phyloP scores from a whole-genome alignment of 495 filamentous ascomycete species.

The Podospora didyma region DNA sequence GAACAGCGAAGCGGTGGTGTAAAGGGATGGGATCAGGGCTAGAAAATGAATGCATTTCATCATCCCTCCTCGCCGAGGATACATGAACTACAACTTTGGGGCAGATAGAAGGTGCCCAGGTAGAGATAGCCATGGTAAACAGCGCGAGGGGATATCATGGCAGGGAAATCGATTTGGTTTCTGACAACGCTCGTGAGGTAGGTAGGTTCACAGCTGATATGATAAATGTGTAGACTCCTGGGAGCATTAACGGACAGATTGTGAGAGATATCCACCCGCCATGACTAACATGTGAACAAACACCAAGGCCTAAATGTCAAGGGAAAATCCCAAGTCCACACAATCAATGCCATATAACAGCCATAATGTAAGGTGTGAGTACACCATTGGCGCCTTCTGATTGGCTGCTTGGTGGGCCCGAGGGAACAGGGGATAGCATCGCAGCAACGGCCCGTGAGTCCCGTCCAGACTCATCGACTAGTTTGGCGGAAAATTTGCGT shows the following conservation, averaged over 20 bases:
- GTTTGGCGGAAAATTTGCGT: conserved; percentile 18
- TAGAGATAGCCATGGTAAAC: conserved; percentile 17
- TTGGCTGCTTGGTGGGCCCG: not conserved
- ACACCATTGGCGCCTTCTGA: not conserved
- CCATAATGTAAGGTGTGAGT: not conserved
- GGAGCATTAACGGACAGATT: too few species aligned
- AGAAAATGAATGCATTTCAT: conserved; percentile 13
- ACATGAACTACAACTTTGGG: conserved; percentile 1
- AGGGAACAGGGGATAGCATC: conserved; percentile 8
- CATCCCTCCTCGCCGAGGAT: conserved; percentile 2
- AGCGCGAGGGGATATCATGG: conserved; percentile 5
- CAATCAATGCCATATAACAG: not conserved
- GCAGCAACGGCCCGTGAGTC: conserved; percentile 24
- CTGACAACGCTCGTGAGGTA: not conserved
- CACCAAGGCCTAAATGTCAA: too few species aligned
- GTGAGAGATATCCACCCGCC: too few species aligned
- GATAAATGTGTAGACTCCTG: not conserved
- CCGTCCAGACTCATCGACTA: conserved; percentile 5
- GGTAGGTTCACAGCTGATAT: not conserved
- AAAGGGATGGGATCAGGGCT: conserved; percentile 49
- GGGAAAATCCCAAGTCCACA: not conserved
- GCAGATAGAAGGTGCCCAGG: conserved; percentile 11
- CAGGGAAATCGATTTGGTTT: not conserved
- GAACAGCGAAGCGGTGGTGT: conserved; percentile 61
- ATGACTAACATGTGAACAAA: too few species aligned